These are phyloP conservation scores for Aspergillus fischeri DNA, from an alignment of 2,329 filamentous ascomycete species.

Conservation along the genomic window DNA sequence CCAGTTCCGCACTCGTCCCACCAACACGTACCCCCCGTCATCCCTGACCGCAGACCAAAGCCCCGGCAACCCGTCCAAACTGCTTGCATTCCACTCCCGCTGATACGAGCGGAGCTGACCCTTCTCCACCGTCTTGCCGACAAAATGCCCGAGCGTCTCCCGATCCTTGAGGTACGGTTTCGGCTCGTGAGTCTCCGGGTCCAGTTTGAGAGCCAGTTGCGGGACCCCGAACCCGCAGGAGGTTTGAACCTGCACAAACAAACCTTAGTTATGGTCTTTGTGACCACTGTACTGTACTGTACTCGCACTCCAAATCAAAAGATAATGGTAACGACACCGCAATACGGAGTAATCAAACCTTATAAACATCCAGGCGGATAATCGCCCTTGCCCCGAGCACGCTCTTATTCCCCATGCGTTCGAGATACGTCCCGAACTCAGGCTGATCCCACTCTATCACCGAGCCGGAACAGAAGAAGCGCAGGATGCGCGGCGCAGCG, in stretches of 20 bases:
- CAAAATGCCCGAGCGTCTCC: conserved; percentile 53
- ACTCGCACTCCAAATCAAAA: neutral
- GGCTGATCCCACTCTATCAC: conserved; percentile 59
- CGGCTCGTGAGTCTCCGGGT: conserved; percentile 23
- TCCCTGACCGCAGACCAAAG: conserved; percentile 51
- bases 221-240: conserved; percentile 65
- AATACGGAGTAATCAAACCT: conserved; percentile 34
- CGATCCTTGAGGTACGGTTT: conserved; percentile 48
- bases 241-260: conserved; percentile 54
- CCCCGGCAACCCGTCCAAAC: conserved; percentile 58
- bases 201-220: conserved; percentile 41
- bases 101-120: conserved; percentile 55
- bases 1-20: conserved; percentile 35
- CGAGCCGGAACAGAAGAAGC: conserved; percentile 57
- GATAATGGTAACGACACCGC: neutral
- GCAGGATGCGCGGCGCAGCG: conserved; percentile 56
- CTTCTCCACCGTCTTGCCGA: conserved; percentile 46
- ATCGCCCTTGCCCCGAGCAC: conserved; percentile 55
- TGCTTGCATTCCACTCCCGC: conserved; percentile 50
- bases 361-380: conserved; percentile 58
- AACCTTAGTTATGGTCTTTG: too few relatives aligned
- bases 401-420: conserved; percentile 43
- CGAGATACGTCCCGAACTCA: conserved; percentile 44
- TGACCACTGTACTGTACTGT: too few relatives aligned
- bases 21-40: conserved; percentile 46